Evolutionary conservation across 805 yeast genomes (phyloP).

Genomic region (Zygosaccharomyces rouxii): DNA sequence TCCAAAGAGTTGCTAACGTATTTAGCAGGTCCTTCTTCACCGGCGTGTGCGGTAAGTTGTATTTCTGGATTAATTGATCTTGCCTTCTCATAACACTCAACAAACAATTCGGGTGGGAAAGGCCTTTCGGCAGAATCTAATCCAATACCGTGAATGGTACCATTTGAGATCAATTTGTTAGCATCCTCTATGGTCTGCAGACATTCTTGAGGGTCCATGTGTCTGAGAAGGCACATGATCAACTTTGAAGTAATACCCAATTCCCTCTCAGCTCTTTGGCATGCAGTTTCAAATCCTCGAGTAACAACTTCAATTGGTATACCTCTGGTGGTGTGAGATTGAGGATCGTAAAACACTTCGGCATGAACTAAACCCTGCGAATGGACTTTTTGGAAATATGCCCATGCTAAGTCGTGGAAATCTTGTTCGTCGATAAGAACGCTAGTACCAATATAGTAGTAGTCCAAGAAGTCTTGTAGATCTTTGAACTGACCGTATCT

Average conservation of each 20-base stretch:
- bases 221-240: slow-evolving; percentile 80
- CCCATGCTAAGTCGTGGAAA: slow-evolving; percentile 74
- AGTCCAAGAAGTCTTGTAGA: slow-evolving; percentile 72
- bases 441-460: slow-evolving; percentile 75
- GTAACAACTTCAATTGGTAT: slow-evolving; percentile 56
- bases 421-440: slow-evolving; percentile 68
- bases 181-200: slow-evolving; percentile 54
- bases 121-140: slow-evolving; percentile 76
- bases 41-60: slow-evolving; percentile 79
- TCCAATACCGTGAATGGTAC: slow-evolving; percentile 71
- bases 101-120: slow-evolving; percentile 67
- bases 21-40: slow-evolving; percentile 82
- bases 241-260: slow-evolving; percentile 63
- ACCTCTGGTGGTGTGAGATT: slow-evolving; percentile 71
- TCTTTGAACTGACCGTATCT: slow-evolving; percentile 61
- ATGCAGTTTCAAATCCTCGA: slow-evolving; percentile 62
- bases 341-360: slow-evolving; percentile 82
- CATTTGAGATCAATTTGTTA: slow-evolving; percentile 47
- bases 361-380: slow-evolving; percentile 62
- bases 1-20: slow-evolving; percentile 58
- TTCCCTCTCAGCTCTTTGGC: slow-evolving; percentile 54
- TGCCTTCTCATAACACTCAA: slow-evolving; percentile 54
- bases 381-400: slow-evolving; percentile 57
- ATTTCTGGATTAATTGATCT: slow-evolving; percentile 47
- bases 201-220: slow-evolving; percentile 59